Percentiles rank a stretch among this genome's conserved stretches.
Conservation (phyloP, 345 rosid species). For the Arabis hirsuta region DNA sequence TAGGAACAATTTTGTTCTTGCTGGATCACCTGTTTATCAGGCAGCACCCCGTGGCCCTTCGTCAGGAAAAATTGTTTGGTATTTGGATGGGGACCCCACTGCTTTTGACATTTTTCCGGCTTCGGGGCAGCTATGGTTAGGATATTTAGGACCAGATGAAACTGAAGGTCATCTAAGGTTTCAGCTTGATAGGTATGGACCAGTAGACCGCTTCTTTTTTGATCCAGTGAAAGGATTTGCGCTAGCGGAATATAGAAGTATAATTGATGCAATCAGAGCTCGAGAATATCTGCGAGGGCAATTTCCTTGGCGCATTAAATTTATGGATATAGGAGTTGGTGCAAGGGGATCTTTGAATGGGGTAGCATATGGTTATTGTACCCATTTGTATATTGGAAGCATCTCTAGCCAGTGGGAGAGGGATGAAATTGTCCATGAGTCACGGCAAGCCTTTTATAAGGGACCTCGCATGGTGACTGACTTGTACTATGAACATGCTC, state of each 20-base stretch:
- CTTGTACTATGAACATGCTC: constrained; percentile 74
- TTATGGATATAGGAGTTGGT: constrained; percentile 90
- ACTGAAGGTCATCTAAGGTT: constrained; percentile 82
- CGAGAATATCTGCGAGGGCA: constrained; percentile 78
- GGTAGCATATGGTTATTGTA: constrained; percentile 77
- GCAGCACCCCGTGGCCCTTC: constrained; percentile 51
- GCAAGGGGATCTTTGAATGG: constrained; percentile 78
- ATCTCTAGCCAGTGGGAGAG: constrained; percentile 83
- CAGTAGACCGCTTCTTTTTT: constrained; percentile 73
- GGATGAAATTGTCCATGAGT: constrained; percentile 87
- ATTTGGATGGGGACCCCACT: constrained; percentile 77
- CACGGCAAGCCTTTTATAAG: constrained; percentile 75
- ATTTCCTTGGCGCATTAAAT: constrained; percentile 83
- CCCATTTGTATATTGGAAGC: constrained; percentile 78
- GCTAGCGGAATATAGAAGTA: constrained; percentile 82
- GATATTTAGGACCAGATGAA: constrained; percentile 72
- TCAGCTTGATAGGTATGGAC: constrained; percentile 91
- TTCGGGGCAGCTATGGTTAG: constrained; percentile 88
- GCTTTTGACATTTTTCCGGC: constrained; percentile 83
- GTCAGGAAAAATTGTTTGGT: constrained; percentile 63
- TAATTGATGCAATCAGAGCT: constrained; percentile 86
- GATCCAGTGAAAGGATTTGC: constrained; percentile 82
- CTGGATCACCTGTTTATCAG: constrained; percentile 68
- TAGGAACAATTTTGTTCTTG: constrained; percentile 52
- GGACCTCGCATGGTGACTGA: constrained; percentile 84